Conservation (phyloP, 1,139 yeast genomes). For the Magnusiomyces magnusii region DNA sequence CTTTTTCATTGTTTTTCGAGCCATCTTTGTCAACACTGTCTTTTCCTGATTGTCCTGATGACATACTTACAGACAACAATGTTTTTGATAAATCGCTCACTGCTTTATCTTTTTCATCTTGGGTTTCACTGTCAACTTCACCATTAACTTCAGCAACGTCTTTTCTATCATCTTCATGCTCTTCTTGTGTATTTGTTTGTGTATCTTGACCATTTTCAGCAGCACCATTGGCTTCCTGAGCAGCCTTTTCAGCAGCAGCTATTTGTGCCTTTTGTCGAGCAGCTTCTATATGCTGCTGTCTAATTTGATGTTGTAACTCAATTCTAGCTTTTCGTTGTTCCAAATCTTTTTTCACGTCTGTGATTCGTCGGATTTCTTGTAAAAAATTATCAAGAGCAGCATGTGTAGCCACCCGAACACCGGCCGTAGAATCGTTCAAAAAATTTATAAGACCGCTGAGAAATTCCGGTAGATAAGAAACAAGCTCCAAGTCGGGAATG, state of each 20-base stretch:
- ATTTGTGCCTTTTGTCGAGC: not conserved
- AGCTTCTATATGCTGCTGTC: constrained; percentile 1
- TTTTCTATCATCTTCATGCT: constrained; percentile 10
- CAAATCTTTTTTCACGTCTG: constrained; percentile 47
- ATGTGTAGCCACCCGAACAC: constrained; percentile 81
- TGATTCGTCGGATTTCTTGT: constrained; percentile 69
- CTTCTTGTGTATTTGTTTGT: not conserved
- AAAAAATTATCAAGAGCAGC: constrained; percentile 66
- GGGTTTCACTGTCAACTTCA: constrained; percentile 7
- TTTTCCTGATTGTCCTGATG: not conserved
- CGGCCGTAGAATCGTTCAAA: constrained; percentile 76
- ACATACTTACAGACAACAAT: not conserved
- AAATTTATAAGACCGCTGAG: constrained; percentile 78
- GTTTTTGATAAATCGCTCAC: constrained; percentile 2
- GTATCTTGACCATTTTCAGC: not conserved
- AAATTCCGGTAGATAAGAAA: constrained; percentile 82
- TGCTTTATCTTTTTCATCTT: not conserved
- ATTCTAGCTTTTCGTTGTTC: constrained; percentile 1
- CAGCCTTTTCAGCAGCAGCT: constrained; percentile 1
- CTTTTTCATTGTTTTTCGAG: not conserved
- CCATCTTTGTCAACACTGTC: not conserved
- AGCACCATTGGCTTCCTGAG: not conserved
- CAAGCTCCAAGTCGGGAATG: constrained; percentile 83
- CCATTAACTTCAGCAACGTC: constrained; percentile 14
- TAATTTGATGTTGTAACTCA: not conserved